These are phyloP conservation scores for Pelargonium cotyledonis DNA, from an alignment of 441 rosid genomes.

Conservation along the genomic window DNA sequence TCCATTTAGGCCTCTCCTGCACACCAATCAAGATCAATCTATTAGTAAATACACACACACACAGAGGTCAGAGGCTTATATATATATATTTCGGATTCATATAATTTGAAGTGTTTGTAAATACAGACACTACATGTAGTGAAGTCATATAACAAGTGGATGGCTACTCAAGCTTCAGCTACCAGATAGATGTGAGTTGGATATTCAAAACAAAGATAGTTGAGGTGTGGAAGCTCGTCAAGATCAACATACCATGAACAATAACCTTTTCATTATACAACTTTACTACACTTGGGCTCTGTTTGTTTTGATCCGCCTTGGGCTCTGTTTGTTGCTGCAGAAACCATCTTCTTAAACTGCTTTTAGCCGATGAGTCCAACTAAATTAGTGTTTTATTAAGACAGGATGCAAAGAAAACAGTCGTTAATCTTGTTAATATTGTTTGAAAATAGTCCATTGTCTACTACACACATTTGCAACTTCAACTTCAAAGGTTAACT, in stretches of 20 bases:
- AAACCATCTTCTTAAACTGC: neutral
- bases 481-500: neutral
- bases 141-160: too few relatives aligned
- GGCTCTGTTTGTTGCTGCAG: neutral
- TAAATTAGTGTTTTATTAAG: too few relatives aligned
- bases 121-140: too few relatives aligned
- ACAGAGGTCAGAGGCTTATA: too few relatives aligned
- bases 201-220: neutral
- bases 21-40: neutral
- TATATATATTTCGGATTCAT: too few relatives aligned
- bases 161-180: too few relatives aligned
- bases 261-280: neutral
- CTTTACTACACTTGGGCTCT: neutral
- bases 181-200: too few relatives aligned
- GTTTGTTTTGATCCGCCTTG: neutral
- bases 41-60: neutral
- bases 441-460: neutral
- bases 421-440: too few relatives aligned
- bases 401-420: too few relatives aligned
- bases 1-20: slow-evolving; percentile 87
- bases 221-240: neutral
- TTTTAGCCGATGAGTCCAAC: neutral
- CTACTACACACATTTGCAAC: neutral
- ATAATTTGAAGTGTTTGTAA: too few relatives aligned
- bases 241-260: neutral